Percentiles rank a stretch among this genome's conserved stretches.
These are phyloP conservation scores for Zarea fungicola DNA, from an alignment of 2,329 filamentous ascomycete genomes.

Conservation along the genomic window DNA sequence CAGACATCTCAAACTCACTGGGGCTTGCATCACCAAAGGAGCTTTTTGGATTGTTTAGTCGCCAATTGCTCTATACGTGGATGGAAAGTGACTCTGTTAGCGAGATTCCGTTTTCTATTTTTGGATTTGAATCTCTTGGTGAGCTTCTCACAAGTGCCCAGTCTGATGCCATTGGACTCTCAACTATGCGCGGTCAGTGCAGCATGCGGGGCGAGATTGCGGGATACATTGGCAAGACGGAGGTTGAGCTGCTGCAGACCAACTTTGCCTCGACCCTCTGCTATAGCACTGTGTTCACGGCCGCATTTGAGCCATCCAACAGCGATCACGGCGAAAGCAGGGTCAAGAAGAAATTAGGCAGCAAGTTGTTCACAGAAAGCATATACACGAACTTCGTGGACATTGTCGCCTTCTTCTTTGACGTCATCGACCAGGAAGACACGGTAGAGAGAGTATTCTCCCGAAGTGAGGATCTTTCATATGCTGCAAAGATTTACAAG, in stretches of 20 bases:
- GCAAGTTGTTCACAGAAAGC: slow-evolving; percentile 56
- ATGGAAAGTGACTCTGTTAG: slow-evolving; percentile 60
- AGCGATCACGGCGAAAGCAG: slow-evolving; percentile 56
- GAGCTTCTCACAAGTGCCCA: slow-evolving; percentile 67
- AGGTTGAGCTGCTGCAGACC: slow-evolving; percentile 53
- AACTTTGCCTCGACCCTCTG: slow-evolving; percentile 77
- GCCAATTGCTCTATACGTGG: slow-evolving; percentile 91
- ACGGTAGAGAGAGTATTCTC: slow-evolving; percentile 63
- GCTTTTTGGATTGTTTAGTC: slow-evolving; percentile 78
- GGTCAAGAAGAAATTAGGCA: slow-evolving; percentile 65
- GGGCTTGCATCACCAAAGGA: slow-evolving; percentile 59
- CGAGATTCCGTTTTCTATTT: slow-evolving; percentile 79
- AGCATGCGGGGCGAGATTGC: slow-evolving; percentile 58
- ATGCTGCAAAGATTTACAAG: slow-evolving; percentile 59
- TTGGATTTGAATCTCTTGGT: slow-evolving; percentile 65
- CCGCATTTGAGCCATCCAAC: slow-evolving; percentile 25
- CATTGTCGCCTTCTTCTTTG: slow-evolving; percentile 71
- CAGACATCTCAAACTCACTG: slow-evolving; percentile 59
- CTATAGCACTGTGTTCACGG: slow-evolving; percentile 68
- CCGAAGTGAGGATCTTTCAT: slow-evolving; percentile 51
- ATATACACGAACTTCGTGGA: slow-evolving; percentile 68
- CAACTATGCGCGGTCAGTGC: slow-evolving; percentile 74
- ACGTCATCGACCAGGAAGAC: slow-evolving; percentile 72
- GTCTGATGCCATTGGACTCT: slow-evolving; percentile 72
- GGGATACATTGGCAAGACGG: slow-evolving; percentile 46